These are phyloP conservation scores for Coemansia sp. DNA, from an alignment of 192 early-diverging fungal genomes.

Conservation along the genomic window DNA sequence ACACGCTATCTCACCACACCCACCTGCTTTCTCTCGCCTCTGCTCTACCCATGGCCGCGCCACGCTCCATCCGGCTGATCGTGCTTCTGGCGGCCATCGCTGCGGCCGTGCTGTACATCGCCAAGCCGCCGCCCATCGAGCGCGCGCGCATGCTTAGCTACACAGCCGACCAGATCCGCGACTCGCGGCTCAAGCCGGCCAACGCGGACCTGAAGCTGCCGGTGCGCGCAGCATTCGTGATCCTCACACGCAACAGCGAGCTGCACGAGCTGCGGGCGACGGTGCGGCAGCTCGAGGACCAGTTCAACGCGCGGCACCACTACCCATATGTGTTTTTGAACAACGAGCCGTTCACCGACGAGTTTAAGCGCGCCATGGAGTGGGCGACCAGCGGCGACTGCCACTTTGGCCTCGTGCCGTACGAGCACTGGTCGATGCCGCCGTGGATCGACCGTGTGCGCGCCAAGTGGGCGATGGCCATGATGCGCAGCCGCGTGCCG, in stretches of 20 bases:
- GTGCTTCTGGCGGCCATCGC: slow-evolving; percentile 12
- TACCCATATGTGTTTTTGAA: slow-evolving; percentile 69
- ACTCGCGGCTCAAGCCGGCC: slow-evolving; percentile 26
- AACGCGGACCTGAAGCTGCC: not conserved
- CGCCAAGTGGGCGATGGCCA: slow-evolving; percentile 2
- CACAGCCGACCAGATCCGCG: slow-evolving; percentile 13
- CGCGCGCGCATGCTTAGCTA: slow-evolving; percentile 14
- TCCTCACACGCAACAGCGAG: slow-evolving; percentile 59
- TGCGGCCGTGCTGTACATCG: slow-evolving; percentile 9
- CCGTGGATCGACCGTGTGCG: slow-evolving; percentile 56
- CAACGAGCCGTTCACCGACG: slow-evolving; percentile 53
- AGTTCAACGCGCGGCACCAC: slow-evolving; percentile 54
- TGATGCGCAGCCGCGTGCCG: slow-evolving; percentile 29
- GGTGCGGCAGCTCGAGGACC: slow-evolving; percentile 59
- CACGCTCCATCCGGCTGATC: slow-evolving; percentile 4
- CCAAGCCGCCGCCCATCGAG: slow-evolving; percentile 23
- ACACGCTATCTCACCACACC: no score
- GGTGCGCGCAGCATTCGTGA: slow-evolving; percentile 10
- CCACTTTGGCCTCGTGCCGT: slow-evolving; percentile 53
- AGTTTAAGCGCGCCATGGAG: slow-evolving; percentile 47
- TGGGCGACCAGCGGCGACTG: not conserved
- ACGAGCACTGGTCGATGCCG: slow-evolving; percentile 68
- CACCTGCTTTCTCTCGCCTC: no score
- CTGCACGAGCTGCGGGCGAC: slow-evolving; percentile 52
- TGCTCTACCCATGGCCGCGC: no score